Base-by-base conservation (phyloP, 352 stramenopile genomes). In the Globisporangium ultimum region DNA sequence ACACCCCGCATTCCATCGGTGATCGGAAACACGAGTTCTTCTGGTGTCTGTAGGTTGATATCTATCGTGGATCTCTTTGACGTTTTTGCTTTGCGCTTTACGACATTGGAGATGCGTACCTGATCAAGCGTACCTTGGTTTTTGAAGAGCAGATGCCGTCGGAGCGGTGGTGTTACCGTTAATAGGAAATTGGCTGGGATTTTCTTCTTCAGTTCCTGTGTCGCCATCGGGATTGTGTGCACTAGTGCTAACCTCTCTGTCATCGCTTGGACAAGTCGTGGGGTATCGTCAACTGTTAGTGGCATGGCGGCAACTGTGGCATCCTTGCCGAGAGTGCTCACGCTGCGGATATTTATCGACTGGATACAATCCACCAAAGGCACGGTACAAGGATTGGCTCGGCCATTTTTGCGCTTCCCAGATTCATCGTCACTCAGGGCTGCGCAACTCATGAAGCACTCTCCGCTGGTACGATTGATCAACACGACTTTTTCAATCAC, bases 301-400 rank as follows among this genome's bases (percentile, higher is more conserved):
- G 80, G 76, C 17, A 71, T 28, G 3, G 46, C 47, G 3, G 80
- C 46, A 0, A 63, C 10, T 2, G 48, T 38, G 6, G 55, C 49
- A 7, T 73, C 53, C 1, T 64, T 69, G 9, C 71, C 74, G 10
- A 61, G 62, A 14, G 53, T 65, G 41, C 66, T 61, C 3, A 70
- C 40, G 12, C 65, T 76, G 10, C 78, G 61, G 21, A 90, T 66
- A 46, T 90, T 90, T 46, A 89, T 89, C 0, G 78, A 67, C 15
- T 87, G 66, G 48, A 87, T 49, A 36, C 76, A 84, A 40, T 84
- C 72, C 12, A 38, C 45, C n/a, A 88, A 61, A 2, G 70, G 18
- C 28, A 72, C 45, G 2, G 48, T 56, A 46, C 65, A 8, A n/a
- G 34, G 8, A 14, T 58, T 17, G 3, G 22, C 1, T 41, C 11